These are phyloP conservation scores for Metschnikowia arizonensis DNA, from an alignment of 805 yeast genomes.

Conservation along the genomic window DNA sequence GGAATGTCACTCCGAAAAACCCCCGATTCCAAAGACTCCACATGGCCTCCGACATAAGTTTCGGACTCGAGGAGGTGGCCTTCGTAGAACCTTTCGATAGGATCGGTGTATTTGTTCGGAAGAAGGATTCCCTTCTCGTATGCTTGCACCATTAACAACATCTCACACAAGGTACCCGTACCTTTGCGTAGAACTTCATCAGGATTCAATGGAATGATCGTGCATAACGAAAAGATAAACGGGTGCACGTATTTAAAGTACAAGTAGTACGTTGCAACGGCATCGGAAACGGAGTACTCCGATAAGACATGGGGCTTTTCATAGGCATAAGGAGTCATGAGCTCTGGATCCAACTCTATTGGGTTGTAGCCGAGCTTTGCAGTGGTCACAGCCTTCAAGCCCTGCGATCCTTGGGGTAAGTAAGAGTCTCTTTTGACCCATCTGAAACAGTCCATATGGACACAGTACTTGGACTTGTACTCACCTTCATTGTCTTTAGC, in stretches of 20 bases:
- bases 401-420: constrained; percentile 97
- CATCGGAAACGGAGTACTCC: constrained; percentile 98
- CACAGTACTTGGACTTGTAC: constrained; percentile 87
- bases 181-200: constrained; percentile 96
- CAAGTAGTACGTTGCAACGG: constrained; percentile 95
- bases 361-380: constrained; percentile 95
- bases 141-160: constrained; percentile 96
- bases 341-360: constrained; percentile 92
- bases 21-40: constrained; percentile 96
- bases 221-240: constrained; percentile 90
- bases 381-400: constrained; percentile 95
- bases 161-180: constrained; percentile 97
- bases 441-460: constrained; percentile 94
- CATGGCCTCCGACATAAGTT: constrained; percentile 98
- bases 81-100: constrained; percentile 89
- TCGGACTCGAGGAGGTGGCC: constrained; percentile 94
- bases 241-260: constrained; percentile 98
- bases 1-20: constrained; percentile 89
- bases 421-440: constrained; percentile 99
- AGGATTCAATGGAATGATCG: constrained; percentile 92
- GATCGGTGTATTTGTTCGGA: constrained; percentile 93
- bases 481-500: constrained; percentile 86
- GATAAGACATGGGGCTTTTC: constrained; percentile 90
- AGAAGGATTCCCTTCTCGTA: constrained; percentile 69
- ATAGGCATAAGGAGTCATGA: constrained; percentile 96